Evolutionary conservation across 441 rosid genomes (phyloP).

Genomic region (Erysimum pusillum): DNA sequence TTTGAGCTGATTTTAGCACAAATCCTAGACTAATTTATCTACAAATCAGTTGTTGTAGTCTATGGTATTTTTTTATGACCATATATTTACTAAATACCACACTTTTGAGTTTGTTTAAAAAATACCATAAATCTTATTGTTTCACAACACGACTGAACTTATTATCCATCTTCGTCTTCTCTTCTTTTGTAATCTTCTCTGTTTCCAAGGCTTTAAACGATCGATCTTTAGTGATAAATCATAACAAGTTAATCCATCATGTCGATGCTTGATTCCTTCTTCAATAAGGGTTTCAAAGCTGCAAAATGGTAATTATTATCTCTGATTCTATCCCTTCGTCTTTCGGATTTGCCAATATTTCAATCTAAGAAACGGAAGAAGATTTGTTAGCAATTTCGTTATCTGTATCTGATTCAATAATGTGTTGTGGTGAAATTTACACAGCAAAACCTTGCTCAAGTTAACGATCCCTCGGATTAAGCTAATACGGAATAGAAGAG

Average conservation of each 20-base stretch:
- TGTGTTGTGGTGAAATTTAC: not conserved
- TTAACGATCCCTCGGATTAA: constrained; percentile 89
- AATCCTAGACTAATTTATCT: too few relatives aligned
- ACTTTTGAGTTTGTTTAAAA: too few relatives aligned
- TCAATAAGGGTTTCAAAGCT: constrained; percentile 93
- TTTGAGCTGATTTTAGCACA: too few relatives aligned
- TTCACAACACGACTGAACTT: too few relatives aligned
- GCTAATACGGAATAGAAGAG: constrained; percentile 90
- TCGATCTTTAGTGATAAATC: constrained; percentile 25
- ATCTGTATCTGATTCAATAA: not conserved
- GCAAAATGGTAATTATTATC: constrained; percentile 71
- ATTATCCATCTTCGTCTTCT: too few relatives aligned
- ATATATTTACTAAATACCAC: too few relatives aligned
- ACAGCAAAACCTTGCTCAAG: constrained; percentile 93
- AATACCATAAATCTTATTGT: too few relatives aligned
- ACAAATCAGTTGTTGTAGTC: too few relatives aligned
- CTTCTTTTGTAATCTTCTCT: constrained; percentile 3
- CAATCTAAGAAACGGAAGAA: too few relatives aligned
- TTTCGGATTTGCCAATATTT: too few relatives aligned
- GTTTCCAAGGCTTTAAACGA: not conserved
- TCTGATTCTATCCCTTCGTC: constrained; percentile 24
- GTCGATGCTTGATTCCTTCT: constrained; percentile 93
- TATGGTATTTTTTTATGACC: too few relatives aligned
- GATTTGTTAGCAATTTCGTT: not conserved
- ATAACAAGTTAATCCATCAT: constrained; percentile 45